Base-by-base conservation (phyloP, 1,284 basidiomycete species). In the Cryptococcus sp. region DNA sequence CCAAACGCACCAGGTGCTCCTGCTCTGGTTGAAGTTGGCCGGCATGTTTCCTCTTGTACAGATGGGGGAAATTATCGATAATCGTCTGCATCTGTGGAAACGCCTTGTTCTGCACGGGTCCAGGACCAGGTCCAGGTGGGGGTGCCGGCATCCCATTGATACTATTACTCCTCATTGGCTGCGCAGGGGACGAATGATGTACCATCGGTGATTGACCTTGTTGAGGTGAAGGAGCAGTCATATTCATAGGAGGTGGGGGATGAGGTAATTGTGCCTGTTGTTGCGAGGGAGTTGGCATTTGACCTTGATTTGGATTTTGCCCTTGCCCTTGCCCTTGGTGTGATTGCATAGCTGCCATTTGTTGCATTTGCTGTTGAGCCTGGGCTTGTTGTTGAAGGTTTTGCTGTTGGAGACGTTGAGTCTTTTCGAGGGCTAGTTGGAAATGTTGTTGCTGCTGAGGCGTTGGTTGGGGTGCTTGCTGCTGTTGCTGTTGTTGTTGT, bases 41-140 rank as follows among this genome's bases (percentile, higher is more conserved):
- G 11, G 57, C 48, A 24, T 60, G 49, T 50, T 68, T 64, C 53
- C 64, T 40, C 48, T 66, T 57, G 34, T 60, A 53, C 53, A 72
- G 52, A 50, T 65, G 62, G 1, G 67, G 64, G 36, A 72, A 62
- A 39, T 63, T 67, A 13, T 69, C 64, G 2, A 63, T 52, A 21
- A 68, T 43, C 13, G 54, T 56, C 46, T 63, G 59, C 24, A 56
- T 48, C 7, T 51, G 45, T 14, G 46, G 49, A 37, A 50, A 32
- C 19, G 23, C 31, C 24, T 41, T 31, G 18, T 32, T 45, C n/a
- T 32, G 24, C 24, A 28, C 46, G 34, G 25, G 14, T 40, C 11
- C 23, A 41, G 43, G 43, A 13, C 39, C 41, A 42, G 46, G 21
- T 50, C 34, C 40, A n/a, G n/a, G n/a, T n/a, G n/a, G n/a, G n/a